These are phyloP conservation scores for Pestalotiopsis fici DNA, from an alignment of 2,329 filamentous ascomycete genomes.

Conservation along the genomic window DNA sequence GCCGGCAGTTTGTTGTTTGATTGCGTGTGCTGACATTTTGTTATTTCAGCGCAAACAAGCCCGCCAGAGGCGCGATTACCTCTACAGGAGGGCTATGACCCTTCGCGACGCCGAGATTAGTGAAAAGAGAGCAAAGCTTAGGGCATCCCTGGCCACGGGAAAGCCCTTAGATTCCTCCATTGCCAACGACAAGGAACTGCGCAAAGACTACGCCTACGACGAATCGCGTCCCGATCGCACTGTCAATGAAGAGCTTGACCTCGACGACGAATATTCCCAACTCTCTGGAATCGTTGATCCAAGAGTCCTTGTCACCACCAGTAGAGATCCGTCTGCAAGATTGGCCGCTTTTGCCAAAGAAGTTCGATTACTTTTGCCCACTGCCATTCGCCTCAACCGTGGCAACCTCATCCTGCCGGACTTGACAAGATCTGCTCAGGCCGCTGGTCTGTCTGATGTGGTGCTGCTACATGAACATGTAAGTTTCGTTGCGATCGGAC, in stretches of 20 bases:
- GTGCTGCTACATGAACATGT: slow-evolving; percentile 89
- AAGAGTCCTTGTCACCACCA: slow-evolving; percentile 86
- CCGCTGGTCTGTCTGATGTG: slow-evolving; percentile 80
- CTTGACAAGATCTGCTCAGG: slow-evolving; percentile 78
- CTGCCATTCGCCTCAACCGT: slow-evolving; percentile 84
- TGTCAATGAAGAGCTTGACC: slow-evolving; percentile 67
- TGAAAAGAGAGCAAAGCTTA: slow-evolving; percentile 85
- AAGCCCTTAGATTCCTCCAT: slow-evolving; percentile 81
- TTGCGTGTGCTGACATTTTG: background rate
- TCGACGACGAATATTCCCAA: slow-evolving; percentile 89
- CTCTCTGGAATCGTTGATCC: slow-evolving; percentile 92
- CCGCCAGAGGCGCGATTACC: slow-evolving; percentile 80
- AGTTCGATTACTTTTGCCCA: slow-evolving; percentile 77
- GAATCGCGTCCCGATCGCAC: slow-evolving; percentile 73
- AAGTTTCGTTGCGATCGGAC: slow-evolving; percentile 4
- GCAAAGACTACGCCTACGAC: slow-evolving; percentile 92
- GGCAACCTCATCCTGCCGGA: slow-evolving; percentile 88
- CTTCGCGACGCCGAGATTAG: slow-evolving; percentile 90
- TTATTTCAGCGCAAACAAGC: slow-evolving; percentile 62
- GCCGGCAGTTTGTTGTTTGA: background rate
- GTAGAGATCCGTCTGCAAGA: slow-evolving; percentile 81
- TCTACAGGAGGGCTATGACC: slow-evolving; percentile 77
- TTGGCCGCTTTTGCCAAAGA: slow-evolving; percentile 93
- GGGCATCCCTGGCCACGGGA: slow-evolving; percentile 83
- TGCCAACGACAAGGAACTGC: slow-evolving; percentile 81